phyloP scores from a whole-genome alignment of 2,329 filamentous ascomycete genomes.

The Rosellinia necatrix region DNA sequence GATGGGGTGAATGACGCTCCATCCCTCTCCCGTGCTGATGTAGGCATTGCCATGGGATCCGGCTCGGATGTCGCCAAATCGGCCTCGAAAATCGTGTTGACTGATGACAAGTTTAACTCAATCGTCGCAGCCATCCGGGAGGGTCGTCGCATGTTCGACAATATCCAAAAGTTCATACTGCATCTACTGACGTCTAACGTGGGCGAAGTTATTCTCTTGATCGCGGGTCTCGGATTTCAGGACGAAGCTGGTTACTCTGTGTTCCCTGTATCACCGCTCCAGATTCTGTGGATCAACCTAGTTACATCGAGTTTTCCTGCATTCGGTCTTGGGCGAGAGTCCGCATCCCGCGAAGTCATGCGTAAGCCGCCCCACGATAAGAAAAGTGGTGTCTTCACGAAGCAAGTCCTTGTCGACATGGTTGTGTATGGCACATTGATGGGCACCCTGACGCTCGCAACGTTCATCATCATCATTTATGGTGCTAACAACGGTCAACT shows the following conservation, averaged over 20 bases:
- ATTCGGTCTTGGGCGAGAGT: conserved; percentile 83
- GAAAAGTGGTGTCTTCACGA: conserved; percentile 72
- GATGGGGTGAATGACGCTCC: conserved; percentile 89
- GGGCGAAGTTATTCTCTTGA: conserved; percentile 78
- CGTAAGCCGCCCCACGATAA: conserved; percentile 75
- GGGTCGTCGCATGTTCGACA: conserved; percentile 84
- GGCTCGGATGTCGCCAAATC: conserved; percentile 87
- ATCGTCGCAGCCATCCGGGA: conserved; percentile 84
- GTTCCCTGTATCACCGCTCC: conserved; percentile 82
- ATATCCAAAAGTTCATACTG: conserved; percentile 86
- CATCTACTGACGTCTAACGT: conserved; percentile 82
- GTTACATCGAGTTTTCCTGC: conserved; percentile 85
- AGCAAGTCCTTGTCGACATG: conserved; percentile 79
- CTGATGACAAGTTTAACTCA: conserved; percentile 86
- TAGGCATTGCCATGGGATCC: conserved; percentile 90
- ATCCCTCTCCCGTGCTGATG: conserved; percentile 78
- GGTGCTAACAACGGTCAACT: conserved; percentile 60
- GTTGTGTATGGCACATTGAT: conserved; percentile 79
- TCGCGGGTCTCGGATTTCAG: conserved; percentile 82
- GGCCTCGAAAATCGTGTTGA: conserved; percentile 79
- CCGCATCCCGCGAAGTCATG: conserved; percentile 77
- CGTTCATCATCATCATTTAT: conserved; percentile 69
- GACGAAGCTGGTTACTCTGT: conserved; percentile 74
- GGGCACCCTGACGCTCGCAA: conserved; percentile 67
- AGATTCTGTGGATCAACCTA: conserved; percentile 96